Base-by-base conservation (phyloP, 495 filamentous ascomycete genomes). In the Lasiosphaeria ovina region DNA sequence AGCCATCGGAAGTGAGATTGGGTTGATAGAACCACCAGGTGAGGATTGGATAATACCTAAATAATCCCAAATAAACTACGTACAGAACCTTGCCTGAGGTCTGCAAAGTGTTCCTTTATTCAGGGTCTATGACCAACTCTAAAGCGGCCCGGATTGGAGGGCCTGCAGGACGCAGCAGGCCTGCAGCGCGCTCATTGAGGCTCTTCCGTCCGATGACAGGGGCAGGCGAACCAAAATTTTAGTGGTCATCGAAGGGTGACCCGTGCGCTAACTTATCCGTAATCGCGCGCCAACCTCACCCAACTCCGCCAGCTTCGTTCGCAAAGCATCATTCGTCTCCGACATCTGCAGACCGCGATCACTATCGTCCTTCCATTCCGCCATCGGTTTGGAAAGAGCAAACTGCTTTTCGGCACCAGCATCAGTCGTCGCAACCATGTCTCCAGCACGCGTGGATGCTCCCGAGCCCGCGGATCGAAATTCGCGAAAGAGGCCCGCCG, bases 401-500 rank as follows among this genome's bases (percentile, higher is more conserved):
- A 24, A 2, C 24, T 24, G 24, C 24, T 24, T 24, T 2, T 24
- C 24, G 2, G 24, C 2, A 24, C 24, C 24, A 24, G 24, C 0
- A 24, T 42, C 38, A 42, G 44, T 9, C 12, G 6, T 5, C 33
- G 17, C 40, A 6, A 14, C 49, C 36, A 51, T 63, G 53, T 57
- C 61, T 17, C 56, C 47, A 17, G 58, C 49, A 45, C 56, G 52
- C 42, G 61, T 60, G 17, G 49, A 61, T 64, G 51, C 61, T 11
- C 40, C 62, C 33, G 57, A 66, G 65, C 35, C 60, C 44, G 16
- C 16, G 44, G 6, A 11, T 7, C 17, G 59, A 31, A 56, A 70
- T 16, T 60, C 70, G 60, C 66, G 66, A 52, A 74, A 71, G 59
- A 63, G 70, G 50, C 49, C 64, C 6, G 63, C 65, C 11, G 66